Base-by-base conservation (phyloP, 1,284 basidiomycete species). In the Boletus semigastroideus region DNA sequence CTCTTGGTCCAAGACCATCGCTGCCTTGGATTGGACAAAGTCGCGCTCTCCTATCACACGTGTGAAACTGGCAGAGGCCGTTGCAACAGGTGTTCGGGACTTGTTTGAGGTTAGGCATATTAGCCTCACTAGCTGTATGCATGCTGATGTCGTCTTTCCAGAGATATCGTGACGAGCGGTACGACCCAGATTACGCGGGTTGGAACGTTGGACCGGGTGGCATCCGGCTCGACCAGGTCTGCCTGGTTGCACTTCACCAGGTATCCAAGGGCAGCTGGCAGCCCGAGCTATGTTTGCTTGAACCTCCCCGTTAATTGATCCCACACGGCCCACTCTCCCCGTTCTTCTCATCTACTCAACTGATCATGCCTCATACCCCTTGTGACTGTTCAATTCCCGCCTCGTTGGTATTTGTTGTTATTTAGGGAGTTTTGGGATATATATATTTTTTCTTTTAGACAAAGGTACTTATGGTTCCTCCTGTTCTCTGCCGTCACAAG, bases 51-150 rank as follows among this genome's bases (percentile, higher is more conserved):
- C 66, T 1, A 46, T 71, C 43, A 72, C 70, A 0, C 71, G 74
- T 27, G 58, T 66, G n/a, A 74, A 73, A 49, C 62, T 76, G 1
- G 74, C 74, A 11, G 65, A 69, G 45, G 74, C 68, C 27, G 67
- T 75, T 30, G 75, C 75, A 19, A 69, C 59, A 22, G 67, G 66
- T 2, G 57, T 78, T n/a, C 52, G 62, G 14, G 67, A 74, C 25
- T 71, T 78, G 52, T 64, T 78, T 13, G 39, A 65, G 49, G 76
- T 63, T 69, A 22, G 53, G 43, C 38, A 20, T 27, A 7, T 41
- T 6, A 2, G 16, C 25, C 16, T 25, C 37, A 28, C 3, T 19
- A 16, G 17, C 30, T 43, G 43, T 36, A 13, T 25, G 33, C 16
- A 33, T 45, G 1, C 40, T 64, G 52, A 65, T 12, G 10, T 8